Conservation (phyloP, 163 green algal genomes). For the Scenedesmus sp. region DNA sequence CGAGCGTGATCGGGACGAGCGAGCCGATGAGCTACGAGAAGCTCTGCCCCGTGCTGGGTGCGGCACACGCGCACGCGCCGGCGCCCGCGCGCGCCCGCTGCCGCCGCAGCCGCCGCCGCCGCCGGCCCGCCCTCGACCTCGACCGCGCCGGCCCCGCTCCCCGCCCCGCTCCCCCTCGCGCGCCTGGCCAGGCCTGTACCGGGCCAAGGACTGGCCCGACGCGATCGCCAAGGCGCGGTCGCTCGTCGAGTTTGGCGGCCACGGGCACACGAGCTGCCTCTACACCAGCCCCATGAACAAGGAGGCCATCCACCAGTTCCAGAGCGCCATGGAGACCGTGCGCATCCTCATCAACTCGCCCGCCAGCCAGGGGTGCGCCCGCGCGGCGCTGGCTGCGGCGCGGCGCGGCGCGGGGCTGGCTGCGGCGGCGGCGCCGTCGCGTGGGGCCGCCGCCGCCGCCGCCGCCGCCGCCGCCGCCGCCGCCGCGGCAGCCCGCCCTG, state of each 20-base stretch:
- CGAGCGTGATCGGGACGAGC: constrained; percentile 54
- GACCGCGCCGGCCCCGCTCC: too few species aligned
- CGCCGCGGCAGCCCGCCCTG: too few species aligned
- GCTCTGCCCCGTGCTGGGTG: constrained; percentile 73
- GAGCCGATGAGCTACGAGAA: constrained; percentile 78
- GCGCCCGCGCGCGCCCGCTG: too few species aligned
- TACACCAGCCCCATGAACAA: constrained; percentile 74
- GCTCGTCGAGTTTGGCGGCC: constrained; percentile 69
- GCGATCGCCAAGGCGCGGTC: constrained; percentile 59
- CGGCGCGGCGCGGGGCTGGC: too few species aligned
- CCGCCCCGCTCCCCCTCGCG: too few species aligned
- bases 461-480: too few species aligned
- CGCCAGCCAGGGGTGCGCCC: constrained; percentile 55
- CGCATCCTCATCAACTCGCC: constrained; percentile 74
- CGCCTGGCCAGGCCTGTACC: constrained; percentile 36
- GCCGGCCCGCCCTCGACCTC: too few species aligned
- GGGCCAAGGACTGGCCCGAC: constrained; percentile 52
- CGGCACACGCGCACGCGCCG: too few species aligned
- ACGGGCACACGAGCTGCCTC: constrained; percentile 72
- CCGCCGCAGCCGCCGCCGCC: too few species aligned
- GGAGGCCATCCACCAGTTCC: constrained; percentile 63
- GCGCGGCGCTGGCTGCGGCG: not conserved
- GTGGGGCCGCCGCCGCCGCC: too few species aligned
- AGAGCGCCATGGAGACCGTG: constrained; percentile 65
- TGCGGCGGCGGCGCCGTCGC: too few species aligned